These are phyloP conservation scores for Arabidopsis thaliana DNA, from an alignment of 345 rosid genomes.

Conservation along the genomic window DNA sequence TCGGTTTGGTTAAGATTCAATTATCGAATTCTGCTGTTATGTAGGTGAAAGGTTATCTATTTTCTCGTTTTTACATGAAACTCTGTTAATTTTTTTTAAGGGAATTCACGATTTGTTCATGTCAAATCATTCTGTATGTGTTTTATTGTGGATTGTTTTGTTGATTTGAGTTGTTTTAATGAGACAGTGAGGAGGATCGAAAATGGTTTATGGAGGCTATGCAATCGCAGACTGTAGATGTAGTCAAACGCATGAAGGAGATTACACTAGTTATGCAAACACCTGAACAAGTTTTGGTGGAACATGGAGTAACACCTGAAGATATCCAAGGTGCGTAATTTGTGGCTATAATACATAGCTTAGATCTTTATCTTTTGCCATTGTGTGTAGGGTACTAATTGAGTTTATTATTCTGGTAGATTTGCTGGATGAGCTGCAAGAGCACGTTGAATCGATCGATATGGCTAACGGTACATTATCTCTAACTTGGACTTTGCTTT, in stretches of 20 bases:
- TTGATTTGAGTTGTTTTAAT: constrained; percentile 25
- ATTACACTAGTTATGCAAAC: constrained; percentile 86
- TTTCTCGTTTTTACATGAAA: constrained; percentile 7
- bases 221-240: constrained; percentile 86
- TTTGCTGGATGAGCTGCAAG: constrained; percentile 50
- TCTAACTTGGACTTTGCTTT: neutral
- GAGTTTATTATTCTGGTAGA: constrained; percentile 28
- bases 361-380: neutral
- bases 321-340: constrained; percentile 74
- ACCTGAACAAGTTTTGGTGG: constrained; percentile 74
- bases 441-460: constrained; percentile 49
- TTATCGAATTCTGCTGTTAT: neutral
- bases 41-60: constrained; percentile 5
- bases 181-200: constrained; percentile 85
- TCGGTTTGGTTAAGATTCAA: neutral
- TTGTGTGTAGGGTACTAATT: neutral
- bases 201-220: constrained; percentile 99
- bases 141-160: constrained; percentile 7
- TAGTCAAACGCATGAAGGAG: constrained; percentile 94
- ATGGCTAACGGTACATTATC: constrained; percentile 49
- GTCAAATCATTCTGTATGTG: neutral
- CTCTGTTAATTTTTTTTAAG: neutral
- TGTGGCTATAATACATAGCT: neutral
- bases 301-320: constrained; percentile 80
- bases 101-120: neutral